phyloP scores from a whole-genome alignment of 2,329 filamentous ascomycete genomes.

The Penicillium palitans region DNA sequence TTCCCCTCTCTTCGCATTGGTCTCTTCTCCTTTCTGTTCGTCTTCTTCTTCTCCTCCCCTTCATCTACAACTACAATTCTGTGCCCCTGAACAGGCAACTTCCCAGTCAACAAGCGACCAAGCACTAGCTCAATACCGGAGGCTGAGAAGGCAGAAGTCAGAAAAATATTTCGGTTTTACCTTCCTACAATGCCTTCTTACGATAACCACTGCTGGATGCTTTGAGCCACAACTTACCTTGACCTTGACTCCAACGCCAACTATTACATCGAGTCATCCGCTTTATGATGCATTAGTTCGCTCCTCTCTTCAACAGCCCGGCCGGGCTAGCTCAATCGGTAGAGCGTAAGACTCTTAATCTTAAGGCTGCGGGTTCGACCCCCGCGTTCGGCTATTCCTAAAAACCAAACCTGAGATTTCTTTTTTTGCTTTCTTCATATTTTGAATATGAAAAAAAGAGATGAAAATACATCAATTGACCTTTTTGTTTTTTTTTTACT shows the following conservation, averaged over 20 bases:
- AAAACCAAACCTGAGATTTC: conserved; percentile 24
- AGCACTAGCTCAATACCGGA: background rate
- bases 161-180: no score
- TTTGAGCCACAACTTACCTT: background rate
- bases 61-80: background rate
- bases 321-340: conserved; percentile 53
- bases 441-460: no score
- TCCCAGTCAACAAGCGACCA: background rate
- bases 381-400: conserved; percentile 43
- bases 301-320: background rate
- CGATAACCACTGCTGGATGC: background rate
- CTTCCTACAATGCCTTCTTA: background rate
- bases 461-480: background rate
- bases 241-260: no score
- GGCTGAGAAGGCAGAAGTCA: background rate
- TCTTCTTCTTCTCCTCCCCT: no score
- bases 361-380: conserved; percentile 48
- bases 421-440: conserved; percentile 6
- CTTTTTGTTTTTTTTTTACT: background rate
- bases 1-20: background rate
- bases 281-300: background rate
- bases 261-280: accelerated
- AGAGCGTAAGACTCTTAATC: conserved; percentile 53
- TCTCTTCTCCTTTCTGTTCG: background rate
- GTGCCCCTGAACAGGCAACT: background rate